Percentiles rank a stretch among this genome's conserved stretches.
phyloP scores from a whole-genome alignment of 192 early-diverging fungal species.

The Diversispora eburnea region DNA sequence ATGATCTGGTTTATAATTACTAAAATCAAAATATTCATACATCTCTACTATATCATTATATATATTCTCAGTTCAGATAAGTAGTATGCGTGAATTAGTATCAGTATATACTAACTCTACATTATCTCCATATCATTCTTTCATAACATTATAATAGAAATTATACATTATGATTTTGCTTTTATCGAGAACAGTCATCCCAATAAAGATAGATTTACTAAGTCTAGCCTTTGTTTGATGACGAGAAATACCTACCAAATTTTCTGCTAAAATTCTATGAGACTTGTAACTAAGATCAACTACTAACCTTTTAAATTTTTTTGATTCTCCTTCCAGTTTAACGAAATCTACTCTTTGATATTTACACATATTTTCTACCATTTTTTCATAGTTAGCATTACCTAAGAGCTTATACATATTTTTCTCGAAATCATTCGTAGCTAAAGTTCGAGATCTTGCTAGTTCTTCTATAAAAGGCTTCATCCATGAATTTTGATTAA shows the following conservation, averaged over 20 bases:
- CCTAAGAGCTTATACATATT: slow-evolving; percentile 4
- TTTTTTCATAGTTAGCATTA: too few relatives aligned
- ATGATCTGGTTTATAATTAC: neutral
- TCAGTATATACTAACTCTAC: neutral
- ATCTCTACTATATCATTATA: slow-evolving; percentile 1
- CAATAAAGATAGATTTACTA: too few relatives aligned
- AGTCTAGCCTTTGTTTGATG: neutral
- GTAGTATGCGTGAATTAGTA: neutral
- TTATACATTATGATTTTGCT: too few relatives aligned
- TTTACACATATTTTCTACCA: too few relatives aligned
- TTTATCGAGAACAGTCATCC: too few relatives aligned
- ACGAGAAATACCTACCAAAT: slow-evolving; percentile 3
- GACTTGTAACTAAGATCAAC: neutral
- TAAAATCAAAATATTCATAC: neutral
- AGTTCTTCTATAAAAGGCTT: slow-evolving; percentile 11
- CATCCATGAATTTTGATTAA: slow-evolving; percentile 11
- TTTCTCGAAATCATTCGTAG: neutral
- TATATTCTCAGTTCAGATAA: neutral
- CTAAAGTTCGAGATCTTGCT: slow-evolving; percentile 5
- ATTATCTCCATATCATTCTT: neutral
- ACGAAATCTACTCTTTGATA: neutral
- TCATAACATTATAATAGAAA: slow-evolving; percentile 10
- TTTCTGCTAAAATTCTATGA: slow-evolving; percentile 1
- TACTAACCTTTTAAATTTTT: neutral
- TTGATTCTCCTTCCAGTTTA: neutral